These are phyloP conservation scores for Pisolithus orientalis DNA, from an alignment of 768 basidiomycete species.

Conservation along the genomic window DNA sequence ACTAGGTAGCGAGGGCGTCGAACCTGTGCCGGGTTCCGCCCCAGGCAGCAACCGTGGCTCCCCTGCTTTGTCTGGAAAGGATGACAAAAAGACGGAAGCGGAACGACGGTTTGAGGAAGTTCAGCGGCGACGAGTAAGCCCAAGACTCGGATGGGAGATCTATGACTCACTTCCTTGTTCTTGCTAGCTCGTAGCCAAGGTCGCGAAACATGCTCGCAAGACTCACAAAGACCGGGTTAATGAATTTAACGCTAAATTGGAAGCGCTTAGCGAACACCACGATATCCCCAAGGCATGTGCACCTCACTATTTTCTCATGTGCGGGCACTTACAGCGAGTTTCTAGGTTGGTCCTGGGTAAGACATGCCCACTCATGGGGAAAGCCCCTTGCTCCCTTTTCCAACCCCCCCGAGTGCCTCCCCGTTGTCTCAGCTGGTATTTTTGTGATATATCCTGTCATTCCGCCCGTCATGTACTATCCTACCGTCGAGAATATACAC, in stretches of 20 bases:
- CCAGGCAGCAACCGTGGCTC: conserved; percentile 57
- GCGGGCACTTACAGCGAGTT: conserved; percentile 20
- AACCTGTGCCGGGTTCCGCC: conserved; percentile 35
- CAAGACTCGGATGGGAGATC: neutral
- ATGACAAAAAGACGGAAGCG: conserved; percentile 73
- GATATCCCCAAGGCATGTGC: conserved; percentile 81
- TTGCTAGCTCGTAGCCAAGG: conserved; percentile 64
- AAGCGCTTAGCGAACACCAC: conserved; percentile 86
- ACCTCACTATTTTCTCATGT: conserved; percentile 15
- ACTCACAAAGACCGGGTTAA: conserved; percentile 92
- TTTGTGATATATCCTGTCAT: conserved; percentile 10
- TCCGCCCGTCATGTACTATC: conserved; percentile 16
- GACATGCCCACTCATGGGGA: conserved; percentile 18
- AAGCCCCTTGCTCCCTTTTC: conserved; percentile 6
- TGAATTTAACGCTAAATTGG: conserved; percentile 84
- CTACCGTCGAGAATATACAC: conserved; percentile 14
- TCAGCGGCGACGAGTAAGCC: conserved; percentile 71
- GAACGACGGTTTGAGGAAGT: conserved; percentile 84
- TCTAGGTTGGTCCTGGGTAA: conserved; percentile 85
- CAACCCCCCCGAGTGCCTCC: neutral
- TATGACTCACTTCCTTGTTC: conserved; percentile 7
- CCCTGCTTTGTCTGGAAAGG: conserved; percentile 44
- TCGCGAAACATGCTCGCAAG: conserved; percentile 71
- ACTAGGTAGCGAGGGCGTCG: conserved; percentile 42
- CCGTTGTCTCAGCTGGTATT: conserved; percentile 14